These are phyloP conservation scores for Melanomma pulvis-pyrius DNA, from an alignment of 495 filamentous ascomycete genomes.

Conservation along the genomic window DNA sequence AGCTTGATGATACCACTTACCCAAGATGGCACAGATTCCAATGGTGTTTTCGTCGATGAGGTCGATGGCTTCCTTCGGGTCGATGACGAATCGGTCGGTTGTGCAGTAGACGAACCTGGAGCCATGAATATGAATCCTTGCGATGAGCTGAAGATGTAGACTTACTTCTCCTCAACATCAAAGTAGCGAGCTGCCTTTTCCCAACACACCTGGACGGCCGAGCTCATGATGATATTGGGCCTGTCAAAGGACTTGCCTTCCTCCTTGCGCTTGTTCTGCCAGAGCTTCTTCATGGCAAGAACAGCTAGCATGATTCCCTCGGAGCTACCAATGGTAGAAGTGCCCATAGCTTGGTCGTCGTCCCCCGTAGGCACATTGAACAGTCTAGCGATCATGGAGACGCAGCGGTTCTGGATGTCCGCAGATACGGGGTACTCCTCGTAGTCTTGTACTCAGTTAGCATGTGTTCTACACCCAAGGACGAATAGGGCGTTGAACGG, in stretches of 20 bases:
- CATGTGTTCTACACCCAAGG: background rate
- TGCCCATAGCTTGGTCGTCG: conserved; percentile 69
- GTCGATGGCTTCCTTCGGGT: conserved; percentile 77
- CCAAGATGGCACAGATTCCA: conserved; percentile 82
- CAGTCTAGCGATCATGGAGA: conserved; percentile 89
- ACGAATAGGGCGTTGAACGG: conserved; percentile 3
- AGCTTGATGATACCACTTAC: background rate
- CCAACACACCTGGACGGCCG: conserved; percentile 94
- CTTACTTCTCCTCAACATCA: conserved; percentile 76
- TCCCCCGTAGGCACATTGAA: conserved; percentile 69
- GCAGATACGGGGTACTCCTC: conserved; percentile 89
- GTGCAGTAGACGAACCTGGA: conserved; percentile 70
- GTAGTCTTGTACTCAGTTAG: conserved; percentile 65
- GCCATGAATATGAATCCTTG: background rate
- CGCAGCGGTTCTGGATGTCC: conserved; percentile 89
- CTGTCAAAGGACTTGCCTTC: conserved; percentile 72
- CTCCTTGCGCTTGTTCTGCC: conserved; percentile 80
- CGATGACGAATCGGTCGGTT: conserved; percentile 78
- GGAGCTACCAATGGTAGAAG: conserved; percentile 80
- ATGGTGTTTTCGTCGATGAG: conserved; percentile 96
- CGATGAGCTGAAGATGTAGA: background rate
- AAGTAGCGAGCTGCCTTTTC: conserved; percentile 96
- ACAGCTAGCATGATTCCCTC: conserved; percentile 90
- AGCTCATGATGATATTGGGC: conserved; percentile 91
- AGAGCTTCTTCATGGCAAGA: conserved; percentile 93